Evolutionary conservation across 331 rosid species (phyloP).

Genomic region (Cydonia oblonga): DNA sequence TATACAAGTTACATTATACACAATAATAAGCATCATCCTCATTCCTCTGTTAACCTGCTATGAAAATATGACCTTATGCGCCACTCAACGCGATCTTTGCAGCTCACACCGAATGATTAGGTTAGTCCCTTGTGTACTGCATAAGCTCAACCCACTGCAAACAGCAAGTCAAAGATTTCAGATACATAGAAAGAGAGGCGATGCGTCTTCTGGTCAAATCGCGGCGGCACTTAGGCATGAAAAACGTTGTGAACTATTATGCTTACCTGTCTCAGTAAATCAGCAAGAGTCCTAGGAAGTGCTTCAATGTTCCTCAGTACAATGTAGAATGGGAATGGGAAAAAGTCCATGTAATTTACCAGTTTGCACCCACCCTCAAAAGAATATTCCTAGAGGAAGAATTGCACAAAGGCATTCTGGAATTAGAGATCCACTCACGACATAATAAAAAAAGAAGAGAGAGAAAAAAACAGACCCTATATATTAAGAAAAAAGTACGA

Average conservation of each 20-base stretch:
- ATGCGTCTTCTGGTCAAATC: not conserved
- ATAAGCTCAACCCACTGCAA: slow-evolving; percentile 51
- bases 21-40: not conserved
- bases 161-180: not conserved
- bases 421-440: not conserved
- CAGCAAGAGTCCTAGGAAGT: slow-evolving; percentile 79
- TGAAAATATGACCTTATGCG: not conserved
- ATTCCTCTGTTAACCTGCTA: not conserved
- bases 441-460: not conserved
- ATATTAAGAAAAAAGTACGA: not conserved
- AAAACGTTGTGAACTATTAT: not conserved
- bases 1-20: not conserved
- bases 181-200: not conserved
- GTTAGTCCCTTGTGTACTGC: slow-evolving; percentile 30
- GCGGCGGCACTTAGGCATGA: too few relatives aligned
- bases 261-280: slow-evolving; percentile 62
- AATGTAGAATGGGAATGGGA: slow-evolving; percentile 81
- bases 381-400: slow-evolving; percentile 40
- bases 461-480: not conserved
- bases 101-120: not conserved
- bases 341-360: slow-evolving; percentile 63
- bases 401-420: not conserved
- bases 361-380: slow-evolving; percentile 34
- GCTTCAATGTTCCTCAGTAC: slow-evolving; percentile 64
- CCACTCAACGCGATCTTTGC: not conserved